A percentile compares a stretch with the other conserved stretches of the same genome.
phyloP scores from a whole-genome alignment of 2,329 filamentous ascomycete species.

The Sclerotinia sclerotiorum region DNA sequence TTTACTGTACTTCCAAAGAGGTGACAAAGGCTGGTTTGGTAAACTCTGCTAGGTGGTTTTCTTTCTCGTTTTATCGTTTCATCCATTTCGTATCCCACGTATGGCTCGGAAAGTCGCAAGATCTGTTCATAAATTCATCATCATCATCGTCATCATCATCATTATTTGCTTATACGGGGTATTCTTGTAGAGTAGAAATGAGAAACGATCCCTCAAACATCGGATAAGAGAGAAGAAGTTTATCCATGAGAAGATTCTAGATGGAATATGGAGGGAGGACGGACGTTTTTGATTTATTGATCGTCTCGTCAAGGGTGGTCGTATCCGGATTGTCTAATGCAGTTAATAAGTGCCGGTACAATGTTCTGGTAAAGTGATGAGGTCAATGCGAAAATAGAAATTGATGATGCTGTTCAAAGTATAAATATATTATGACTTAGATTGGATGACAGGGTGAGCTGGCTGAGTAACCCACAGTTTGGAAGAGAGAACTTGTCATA shows the following conservation, averaged over 20 bases:
- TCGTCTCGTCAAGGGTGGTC: not conserved
- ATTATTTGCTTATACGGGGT: not conserved
- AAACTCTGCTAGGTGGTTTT: not conserved
- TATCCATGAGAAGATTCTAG: constrained; percentile 7
- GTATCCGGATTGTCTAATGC: not conserved
- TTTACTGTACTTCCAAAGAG: not conserved
- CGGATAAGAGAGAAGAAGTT: not conserved
- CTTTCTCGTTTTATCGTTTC: not conserved
- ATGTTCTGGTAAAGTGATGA: not conserved
- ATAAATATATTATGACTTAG: constrained; percentile 3
- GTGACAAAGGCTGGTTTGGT: not conserved
- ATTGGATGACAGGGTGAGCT: not conserved
- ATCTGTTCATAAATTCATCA: not conserved
- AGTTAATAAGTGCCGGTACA: not conserved
- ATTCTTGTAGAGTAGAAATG: not conserved
- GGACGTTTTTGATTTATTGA: constrained; percentile 7
- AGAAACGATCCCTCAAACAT: not conserved
- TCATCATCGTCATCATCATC: too few species aligned
- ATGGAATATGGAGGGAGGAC: not conserved
- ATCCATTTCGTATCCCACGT: not conserved
- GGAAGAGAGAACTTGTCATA: not conserved
- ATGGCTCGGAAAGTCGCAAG: not conserved
- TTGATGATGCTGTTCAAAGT: not conserved
- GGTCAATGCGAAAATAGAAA: constrained; percentile 4
- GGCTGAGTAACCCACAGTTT: not conserved